phyloP scores from a whole-genome alignment of 2,329 filamentous ascomycete genomes.

The Hypocrella siamensis region DNA sequence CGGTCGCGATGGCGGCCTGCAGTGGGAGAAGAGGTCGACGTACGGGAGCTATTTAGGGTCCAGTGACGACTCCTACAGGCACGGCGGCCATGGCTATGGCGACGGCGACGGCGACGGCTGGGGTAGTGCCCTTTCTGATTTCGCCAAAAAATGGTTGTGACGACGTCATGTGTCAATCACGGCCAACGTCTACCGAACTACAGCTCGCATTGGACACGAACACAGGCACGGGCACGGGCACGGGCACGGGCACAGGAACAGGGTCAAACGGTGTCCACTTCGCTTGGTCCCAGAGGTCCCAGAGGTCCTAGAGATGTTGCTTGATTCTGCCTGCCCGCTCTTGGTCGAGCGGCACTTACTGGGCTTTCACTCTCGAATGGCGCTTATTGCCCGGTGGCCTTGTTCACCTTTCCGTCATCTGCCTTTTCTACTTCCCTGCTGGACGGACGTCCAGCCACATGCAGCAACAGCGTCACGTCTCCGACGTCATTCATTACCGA shows the following conservation, averaged over 20 bases:
- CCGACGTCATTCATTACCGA: too few relatives aligned
- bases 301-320: too few relatives aligned
- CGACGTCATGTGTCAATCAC: not conserved
- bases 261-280: too few relatives aligned
- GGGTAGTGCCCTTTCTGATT: constrained; percentile 18
- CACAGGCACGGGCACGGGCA: not conserved
- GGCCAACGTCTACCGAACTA: not conserved
- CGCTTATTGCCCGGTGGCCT: too few relatives aligned
- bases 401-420: too few relatives aligned
- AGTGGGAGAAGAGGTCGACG: constrained; percentile 22
- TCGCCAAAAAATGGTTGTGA: constrained; percentile 28
- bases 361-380: too few relatives aligned
- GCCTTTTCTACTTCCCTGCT: too few relatives aligned
- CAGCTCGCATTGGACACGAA: not conserved
- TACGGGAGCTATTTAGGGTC: constrained; percentile 12
- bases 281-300: too few relatives aligned
- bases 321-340: too few relatives aligned
- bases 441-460: too few relatives aligned
- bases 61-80: not conserved
- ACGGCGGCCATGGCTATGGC: not conserved
- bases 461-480: too few relatives aligned
- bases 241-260: not conserved
- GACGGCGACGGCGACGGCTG: constrained; percentile 14
- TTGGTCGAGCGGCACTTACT: too few relatives aligned
- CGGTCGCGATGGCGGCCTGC: constrained; percentile 16